Percentiles rank a stretch among this genome's conserved stretches.
Conservation (phyloP, 106 monocot genomes). For the Dioscorea zingiberensis region DNA sequence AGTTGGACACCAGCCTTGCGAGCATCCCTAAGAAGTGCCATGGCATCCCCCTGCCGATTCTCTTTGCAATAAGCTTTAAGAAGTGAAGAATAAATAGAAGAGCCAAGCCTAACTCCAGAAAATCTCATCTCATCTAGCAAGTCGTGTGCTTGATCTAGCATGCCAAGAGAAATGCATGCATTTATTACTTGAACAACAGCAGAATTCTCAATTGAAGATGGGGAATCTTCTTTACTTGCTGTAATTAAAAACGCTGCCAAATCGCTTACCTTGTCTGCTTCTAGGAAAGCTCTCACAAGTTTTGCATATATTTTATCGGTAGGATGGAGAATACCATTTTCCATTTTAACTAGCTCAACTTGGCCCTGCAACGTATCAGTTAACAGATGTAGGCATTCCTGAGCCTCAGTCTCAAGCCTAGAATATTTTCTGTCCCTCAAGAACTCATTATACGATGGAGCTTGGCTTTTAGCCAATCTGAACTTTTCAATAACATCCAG, state of each 20-base stretch:
- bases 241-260: conserved; percentile 65
- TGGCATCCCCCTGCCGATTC: conserved; percentile 49
- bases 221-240: conserved; percentile 65
- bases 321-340: conserved; percentile 87
- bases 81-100: conserved; percentile 67
- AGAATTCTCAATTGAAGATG: conserved; percentile 64
- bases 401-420: conserved; percentile 53
- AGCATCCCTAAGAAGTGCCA: conserved; percentile 63
- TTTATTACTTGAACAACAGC: conserved; percentile 72
- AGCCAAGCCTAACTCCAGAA: conserved; percentile 60
- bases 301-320: conserved; percentile 89
- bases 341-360: conserved; percentile 56
- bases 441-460: conserved; percentile 58
- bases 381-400: conserved; percentile 39
- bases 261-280: conserved; percentile 57
- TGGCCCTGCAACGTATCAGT: conserved; percentile 49
- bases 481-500: conserved; percentile 11
- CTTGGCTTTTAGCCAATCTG: conserved; percentile 21
- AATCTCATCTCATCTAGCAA: conserved; percentile 92
- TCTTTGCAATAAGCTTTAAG: conserved; percentile 79
- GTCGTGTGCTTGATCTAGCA: conserved; percentile 88
- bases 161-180: conserved; percentile 62
- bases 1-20: conserved; percentile 77
- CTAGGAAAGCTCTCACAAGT: conserved; percentile 67
- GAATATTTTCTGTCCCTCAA: conserved; percentile 46